Evolutionary conservation across 139 green algal species (phyloP), one percentile per base, ranked within the genome.

Genomic region (Closterium sp.): DNA sequence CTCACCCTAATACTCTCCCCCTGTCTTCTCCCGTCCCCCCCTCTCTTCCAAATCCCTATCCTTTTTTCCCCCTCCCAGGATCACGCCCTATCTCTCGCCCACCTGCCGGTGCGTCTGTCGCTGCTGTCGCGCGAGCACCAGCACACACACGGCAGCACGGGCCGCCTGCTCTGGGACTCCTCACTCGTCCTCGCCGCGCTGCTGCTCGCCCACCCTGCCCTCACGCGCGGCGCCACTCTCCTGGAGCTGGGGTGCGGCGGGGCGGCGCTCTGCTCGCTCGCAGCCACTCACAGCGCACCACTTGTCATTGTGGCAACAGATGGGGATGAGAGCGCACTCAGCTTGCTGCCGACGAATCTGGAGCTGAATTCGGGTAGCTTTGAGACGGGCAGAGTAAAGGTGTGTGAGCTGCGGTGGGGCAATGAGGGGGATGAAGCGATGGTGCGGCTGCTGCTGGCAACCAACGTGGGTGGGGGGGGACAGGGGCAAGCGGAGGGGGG

Each of bases 101-200:
- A 76, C 55, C 55, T 76, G 55, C 55, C 55, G 4, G 16, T 76
- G 55, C 55, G 55, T 28, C 16, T 76, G 55, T 19, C 16, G 16
- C 55, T 76, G 16, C 55, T 76, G 12, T 76, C 55, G 16, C 55
- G 55, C 55, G 55, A 76, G 55, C 55, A 92, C 84, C 91, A 93
- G 88, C 91, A 93, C 33, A 84, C 34, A 35, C 91, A 92, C 8
- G 33, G 21, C 38, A 91, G 84, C 87, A 93, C 91, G n/a, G 91
- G 91, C 9, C 91, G 93, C 7, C 91, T 93, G 25, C 64, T 93
- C 16, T 93, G 91, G 91, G 87, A 93, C 8, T 93, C 91, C 3
- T n/a, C 91, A 0, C 34, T 31, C 32, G 87, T 64, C 7, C 31
- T 93, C n/a, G 91, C 89, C 8, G n/a, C 34, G 34, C 30, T 93